Evolutionary conservation across 2,329 filamentous ascomycete genomes (phyloP).

Genomic region (Chrysoporthe austroafricana): DNA sequence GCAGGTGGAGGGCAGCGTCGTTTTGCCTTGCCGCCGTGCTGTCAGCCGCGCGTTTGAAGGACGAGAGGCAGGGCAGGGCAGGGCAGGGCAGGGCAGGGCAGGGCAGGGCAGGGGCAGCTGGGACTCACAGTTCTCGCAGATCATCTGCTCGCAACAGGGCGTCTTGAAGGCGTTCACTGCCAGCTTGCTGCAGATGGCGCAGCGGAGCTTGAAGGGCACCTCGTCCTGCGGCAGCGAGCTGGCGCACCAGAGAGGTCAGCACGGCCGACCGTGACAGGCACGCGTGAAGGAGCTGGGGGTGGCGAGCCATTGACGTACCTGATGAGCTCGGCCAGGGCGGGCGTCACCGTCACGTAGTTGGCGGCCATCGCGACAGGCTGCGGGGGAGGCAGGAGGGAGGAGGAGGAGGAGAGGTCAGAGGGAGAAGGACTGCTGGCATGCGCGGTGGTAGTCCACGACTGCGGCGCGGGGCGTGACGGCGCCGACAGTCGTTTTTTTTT

Average conservation of each 20-base stretch:
- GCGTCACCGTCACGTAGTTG: slow-evolving; percentile 39
- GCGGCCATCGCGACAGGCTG: slow-evolving; percentile 32
- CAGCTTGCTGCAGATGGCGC: slow-evolving; percentile 89
- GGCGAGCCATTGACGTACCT: slow-evolving; percentile 45
- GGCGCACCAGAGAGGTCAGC: slow-evolving; percentile 29
- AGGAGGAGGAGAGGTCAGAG: not conserved
- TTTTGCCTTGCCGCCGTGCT: slow-evolving; percentile 67
- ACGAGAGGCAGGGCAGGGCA: not conserved
- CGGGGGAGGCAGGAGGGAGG: not conserved
- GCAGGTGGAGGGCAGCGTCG: slow-evolving; percentile 75
- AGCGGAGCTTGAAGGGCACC: slow-evolving; percentile 94
- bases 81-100: not conserved
- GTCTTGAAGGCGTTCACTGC: slow-evolving; percentile 89
- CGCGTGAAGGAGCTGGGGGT: not conserved
- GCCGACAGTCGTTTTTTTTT: slow-evolving; percentile 13
- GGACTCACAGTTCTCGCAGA: slow-evolving; percentile 80
- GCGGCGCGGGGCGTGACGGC: slow-evolving; percentile 22
- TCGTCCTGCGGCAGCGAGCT: slow-evolving; percentile 81
- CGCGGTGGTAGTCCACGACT: slow-evolving; percentile 9
- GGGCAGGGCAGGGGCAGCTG: not conserved
- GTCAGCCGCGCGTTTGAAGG: slow-evolving; percentile 24
- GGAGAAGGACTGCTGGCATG: slow-evolving; percentile 15
- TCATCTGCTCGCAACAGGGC: slow-evolving; percentile 93
- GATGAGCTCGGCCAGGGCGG: slow-evolving; percentile 63
- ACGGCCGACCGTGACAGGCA: too few species aligned